Conservation (phyloP, 495 filamentous ascomycete species). For the Aspergillus baeticus region DNA sequence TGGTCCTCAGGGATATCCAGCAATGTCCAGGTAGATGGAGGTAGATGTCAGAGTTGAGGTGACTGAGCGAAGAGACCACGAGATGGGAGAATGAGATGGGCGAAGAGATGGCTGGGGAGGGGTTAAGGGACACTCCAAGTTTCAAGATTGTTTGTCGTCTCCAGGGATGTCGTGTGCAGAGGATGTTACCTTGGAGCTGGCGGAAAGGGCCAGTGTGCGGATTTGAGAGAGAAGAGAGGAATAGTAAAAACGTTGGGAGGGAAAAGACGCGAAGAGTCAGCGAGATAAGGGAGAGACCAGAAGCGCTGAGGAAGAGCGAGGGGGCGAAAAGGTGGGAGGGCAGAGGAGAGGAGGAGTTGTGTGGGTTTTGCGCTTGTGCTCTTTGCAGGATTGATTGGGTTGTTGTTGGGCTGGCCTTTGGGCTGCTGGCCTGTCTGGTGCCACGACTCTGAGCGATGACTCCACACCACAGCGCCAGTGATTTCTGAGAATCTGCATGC, state of each 20-base stretch:
- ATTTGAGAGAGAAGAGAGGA: constrained; percentile 15
- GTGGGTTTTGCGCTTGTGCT: constrained; percentile 17
- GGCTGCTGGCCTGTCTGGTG: constrained; percentile 38
- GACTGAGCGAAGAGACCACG: constrained; percentile 4
- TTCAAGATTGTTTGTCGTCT: constrained; percentile 15
- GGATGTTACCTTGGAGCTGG: constrained; percentile 23
- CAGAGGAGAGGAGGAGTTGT: constrained; percentile 2
- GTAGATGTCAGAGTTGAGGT: constrained; percentile 8
- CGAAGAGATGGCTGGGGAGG: constrained; percentile 5
- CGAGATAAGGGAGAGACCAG: constrained; percentile 17
- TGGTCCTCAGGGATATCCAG: constrained; percentile 17
- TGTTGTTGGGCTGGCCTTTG: constrained; percentile 47
- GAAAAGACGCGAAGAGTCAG: constrained; percentile 11
- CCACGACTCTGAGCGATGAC: constrained; percentile 33
- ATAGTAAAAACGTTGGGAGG: constrained; percentile 20
- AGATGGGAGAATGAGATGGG: constrained; percentile 10
- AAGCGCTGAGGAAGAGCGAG: constrained; percentile 20
- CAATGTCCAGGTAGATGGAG: constrained; percentile 13
- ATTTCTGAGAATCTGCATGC: constrained; percentile 26
- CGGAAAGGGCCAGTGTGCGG: constrained; percentile 27
- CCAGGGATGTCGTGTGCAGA: constrained; percentile 12
- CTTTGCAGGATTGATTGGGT: constrained; percentile 23
- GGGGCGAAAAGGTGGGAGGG: constrained; percentile 22
- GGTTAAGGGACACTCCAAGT: constrained; percentile 13
- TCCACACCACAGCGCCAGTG: constrained; percentile 13